Base-by-base conservation (phyloP, 495 filamentous ascomycete genomes). In the Aspergillus asperescens region DNA sequence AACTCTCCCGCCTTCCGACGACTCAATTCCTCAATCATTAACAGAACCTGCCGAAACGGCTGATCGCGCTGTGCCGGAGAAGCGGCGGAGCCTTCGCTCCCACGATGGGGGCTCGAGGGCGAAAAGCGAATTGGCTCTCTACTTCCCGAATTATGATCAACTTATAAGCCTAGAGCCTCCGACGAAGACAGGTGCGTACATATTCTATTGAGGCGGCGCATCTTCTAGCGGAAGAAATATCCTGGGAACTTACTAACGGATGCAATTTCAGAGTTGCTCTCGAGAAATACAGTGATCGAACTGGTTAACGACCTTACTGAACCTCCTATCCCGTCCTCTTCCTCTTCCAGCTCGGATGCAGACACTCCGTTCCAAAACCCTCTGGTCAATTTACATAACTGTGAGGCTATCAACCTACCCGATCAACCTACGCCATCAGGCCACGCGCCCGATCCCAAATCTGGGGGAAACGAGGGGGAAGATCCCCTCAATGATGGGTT, bases 81-180 rank as follows among this genome's bases (percentile, higher is more conserved):
- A 72, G 39, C 73, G 75, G 55, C 70, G 77, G 49, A 75, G 70
- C 22, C 60, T 80, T 25, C 74, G 77, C 31, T 80, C 77, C 31
- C 69, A 75, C 27, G 76, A 77, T 57, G 71, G 68, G 19, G 73
- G 74, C 6, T 73, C 74, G 34, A 64, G 88, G 51, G 83, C 88
- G 63, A 91, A 90, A 76, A 94, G 89, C 69, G 90, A 96, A 62
- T 76, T 96, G 23, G 84, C 89, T 7, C 76, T 81, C 25, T 96
- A 93, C 67, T 94, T 96, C 60, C 82, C 87, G 37, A 89, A 92
- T 54, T 96, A 92, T 68, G 90, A 96, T 64, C 86, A 93, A 57
- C 79, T 95, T 48, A 85, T 96, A 63, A 88, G 86, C 52, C 85
- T 90, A 57, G 85, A 89, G 56, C 80, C 81, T 5, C 82, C 86